Evolutionary conservation across 2,329 filamentous ascomycete species (phyloP).

Genomic region (Coniochaeta sp.): DNA sequence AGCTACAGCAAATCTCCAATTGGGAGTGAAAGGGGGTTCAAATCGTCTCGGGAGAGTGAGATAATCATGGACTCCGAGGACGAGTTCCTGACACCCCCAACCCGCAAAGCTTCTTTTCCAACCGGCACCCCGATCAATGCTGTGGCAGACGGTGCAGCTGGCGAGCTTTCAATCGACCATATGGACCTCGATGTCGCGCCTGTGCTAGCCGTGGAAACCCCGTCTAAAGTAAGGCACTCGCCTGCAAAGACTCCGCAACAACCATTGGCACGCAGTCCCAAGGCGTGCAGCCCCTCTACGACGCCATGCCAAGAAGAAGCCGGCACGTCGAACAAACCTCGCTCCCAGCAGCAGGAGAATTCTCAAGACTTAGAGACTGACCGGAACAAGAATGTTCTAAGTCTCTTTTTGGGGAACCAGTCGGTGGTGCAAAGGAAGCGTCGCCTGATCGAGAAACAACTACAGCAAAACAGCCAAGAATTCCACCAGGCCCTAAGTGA

Average conservation of each 20-base stretch:
- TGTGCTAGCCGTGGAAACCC: conserved; percentile 1
- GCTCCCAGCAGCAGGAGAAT: conserved; percentile 2
- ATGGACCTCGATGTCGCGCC: conserved; percentile 1
- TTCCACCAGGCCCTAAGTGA: conserved; percentile 40
- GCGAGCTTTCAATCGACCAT: conserved; percentile 6
- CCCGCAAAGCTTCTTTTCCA: conserved; percentile 21
- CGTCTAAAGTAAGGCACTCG: background rate
- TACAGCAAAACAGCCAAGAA: conserved; percentile 38
- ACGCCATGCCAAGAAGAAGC: background rate
- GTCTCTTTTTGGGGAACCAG: conserved; percentile 25
- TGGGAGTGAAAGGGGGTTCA: conserved; percentile 7
- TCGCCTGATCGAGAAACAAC: conserved; percentile 28
- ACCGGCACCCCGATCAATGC: conserved; percentile 12
- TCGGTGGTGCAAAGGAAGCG: conserved; percentile 25
- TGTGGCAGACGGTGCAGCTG: conserved; percentile 4
- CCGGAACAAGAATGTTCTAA: conserved; percentile 22
- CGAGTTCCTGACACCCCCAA: conserved; percentile 37
- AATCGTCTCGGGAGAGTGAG: conserved; percentile 12
- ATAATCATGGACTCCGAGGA: conserved; percentile 52
- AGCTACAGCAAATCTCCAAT: background rate
- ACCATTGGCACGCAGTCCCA: background rate
- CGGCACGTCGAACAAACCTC: background rate
- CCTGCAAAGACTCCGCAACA: background rate
- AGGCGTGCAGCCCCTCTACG: background rate
- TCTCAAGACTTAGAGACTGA: conserved; percentile 20